Conservation (phyloP, 2,329 filamentous ascomycete genomes). For the Cercospora nicotianae region DNA sequence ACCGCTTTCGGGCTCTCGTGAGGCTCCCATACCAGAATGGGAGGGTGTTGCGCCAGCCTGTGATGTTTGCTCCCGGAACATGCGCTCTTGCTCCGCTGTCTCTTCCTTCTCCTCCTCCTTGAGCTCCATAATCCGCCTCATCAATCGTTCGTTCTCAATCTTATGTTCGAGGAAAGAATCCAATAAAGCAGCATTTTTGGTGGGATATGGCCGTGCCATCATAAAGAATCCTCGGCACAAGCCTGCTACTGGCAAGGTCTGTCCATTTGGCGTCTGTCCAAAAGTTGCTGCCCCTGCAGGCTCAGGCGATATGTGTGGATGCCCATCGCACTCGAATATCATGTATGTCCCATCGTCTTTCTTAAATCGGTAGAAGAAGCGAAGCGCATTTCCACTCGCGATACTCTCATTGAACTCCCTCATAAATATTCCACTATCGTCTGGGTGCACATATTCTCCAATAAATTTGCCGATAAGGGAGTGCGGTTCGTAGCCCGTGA, state of each 20-base stretch:
- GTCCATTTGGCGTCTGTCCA: slow-evolving; percentile 26
- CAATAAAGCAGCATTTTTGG: slow-evolving; percentile 77
- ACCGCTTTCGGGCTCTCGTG: slow-evolving; percentile 23
- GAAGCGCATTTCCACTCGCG: slow-evolving; percentile 72
- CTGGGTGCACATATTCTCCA: slow-evolving; percentile 78
- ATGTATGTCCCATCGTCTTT: slow-evolving; percentile 71
- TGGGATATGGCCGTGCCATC: slow-evolving; percentile 87
- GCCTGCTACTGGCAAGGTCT: slow-evolving; percentile 53
- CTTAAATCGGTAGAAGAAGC: slow-evolving; percentile 82
- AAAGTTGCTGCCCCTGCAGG: slow-evolving; percentile 45
- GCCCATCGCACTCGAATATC: slow-evolving; percentile 89
- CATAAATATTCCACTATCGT: slow-evolving; percentile 79
- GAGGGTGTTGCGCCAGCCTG: slow-evolving; percentile 32
- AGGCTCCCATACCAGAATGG: slow-evolving; percentile 26
- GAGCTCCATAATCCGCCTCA: slow-evolving; percentile 79
- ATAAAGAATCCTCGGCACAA: slow-evolving; percentile 91
- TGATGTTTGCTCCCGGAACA: slow-evolving; percentile 45
- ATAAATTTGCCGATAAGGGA: slow-evolving; percentile 75
- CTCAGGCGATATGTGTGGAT: slow-evolving; percentile 79
- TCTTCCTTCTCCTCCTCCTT: slow-evolving; percentile 84
- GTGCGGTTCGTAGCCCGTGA: slow-evolving; percentile 73
- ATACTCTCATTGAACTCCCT: slow-evolving; percentile 89
- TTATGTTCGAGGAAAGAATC: slow-evolving; percentile 97
- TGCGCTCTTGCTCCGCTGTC: slow-evolving; percentile 62
- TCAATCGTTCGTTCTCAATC: slow-evolving; percentile 87